A percentile compares a stretch with the other conserved stretches of the same genome.
Evolutionary conservation across 371 early-diverging fungal genomes (phyloP).

Genomic region (Mortierella polycephala): DNA sequence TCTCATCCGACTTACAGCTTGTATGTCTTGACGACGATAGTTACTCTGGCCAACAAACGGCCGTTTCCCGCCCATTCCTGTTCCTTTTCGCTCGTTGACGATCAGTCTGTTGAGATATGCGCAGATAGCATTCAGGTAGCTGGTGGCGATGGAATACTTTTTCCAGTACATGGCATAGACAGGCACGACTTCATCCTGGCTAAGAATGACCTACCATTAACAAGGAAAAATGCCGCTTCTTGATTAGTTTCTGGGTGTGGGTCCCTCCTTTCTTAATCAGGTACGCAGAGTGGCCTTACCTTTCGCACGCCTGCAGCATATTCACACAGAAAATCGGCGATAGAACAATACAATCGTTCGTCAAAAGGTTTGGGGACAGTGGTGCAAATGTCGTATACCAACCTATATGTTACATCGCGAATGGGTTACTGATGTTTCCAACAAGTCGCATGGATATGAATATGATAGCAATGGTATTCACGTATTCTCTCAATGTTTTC

Average conservation of each 20-base stretch:
- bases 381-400: constrained; percentile 80
- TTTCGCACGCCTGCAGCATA: constrained; percentile 65
- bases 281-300: constrained; percentile 50
- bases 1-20: constrained; percentile 63
- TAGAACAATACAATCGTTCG: constrained; percentile 74
- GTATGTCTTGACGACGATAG: constrained; percentile 73
- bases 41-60: constrained; percentile 60
- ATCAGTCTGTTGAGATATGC: constrained; percentile 80
- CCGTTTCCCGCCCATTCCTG: constrained; percentile 52
- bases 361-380: constrained; percentile 79
- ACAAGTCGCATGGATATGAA: too few relatives aligned
- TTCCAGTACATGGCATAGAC: constrained; percentile 82
- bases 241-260: too few relatives aligned
- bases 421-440: background rate
- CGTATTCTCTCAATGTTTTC: background rate
- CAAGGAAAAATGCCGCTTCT: background rate
- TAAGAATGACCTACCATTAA: constrained; percentile 61
- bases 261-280: too few relatives aligned
- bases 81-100: constrained; percentile 44
- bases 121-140: constrained; percentile 73
- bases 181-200: constrained; percentile 75
- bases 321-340: constrained; percentile 74
- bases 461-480: background rate
- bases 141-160: constrained; percentile 72
- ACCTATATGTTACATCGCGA: constrained; percentile 16